phyloP scores from a whole-genome alignment of 495 filamentous ascomycete species.

The Pseudomonodictys pantanalensis region DNA sequence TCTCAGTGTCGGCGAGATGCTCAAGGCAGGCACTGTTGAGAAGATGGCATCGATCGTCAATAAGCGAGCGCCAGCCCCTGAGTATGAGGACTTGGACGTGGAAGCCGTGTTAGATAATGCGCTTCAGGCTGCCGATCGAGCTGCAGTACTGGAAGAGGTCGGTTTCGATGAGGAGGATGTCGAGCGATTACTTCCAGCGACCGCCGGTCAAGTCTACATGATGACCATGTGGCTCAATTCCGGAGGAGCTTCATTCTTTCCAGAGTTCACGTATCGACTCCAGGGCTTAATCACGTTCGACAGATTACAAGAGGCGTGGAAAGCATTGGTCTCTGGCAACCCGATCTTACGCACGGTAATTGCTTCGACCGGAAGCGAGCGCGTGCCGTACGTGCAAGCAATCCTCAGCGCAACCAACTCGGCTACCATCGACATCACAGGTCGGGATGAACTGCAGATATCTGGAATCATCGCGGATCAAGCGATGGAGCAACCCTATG shows the following conservation, averaged over 20 bases:
- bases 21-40: conserved; percentile 59
- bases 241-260: conserved; percentile 57
- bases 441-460: conserved; percentile 25
- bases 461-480: conserved; percentile 25
- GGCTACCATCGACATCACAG: conserved; percentile 16
- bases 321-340: conserved; percentile 49
- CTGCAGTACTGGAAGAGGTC: conserved; percentile 29
- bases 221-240: conserved; percentile 67
- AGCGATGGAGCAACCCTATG: conserved; percentile 30
- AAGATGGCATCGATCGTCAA: conserved; percentile 51
- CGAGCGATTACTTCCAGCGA: conserved; percentile 60
- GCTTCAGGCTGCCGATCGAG: conserved; percentile 40
- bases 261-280: conserved; percentile 56
- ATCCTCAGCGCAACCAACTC: conserved; percentile 37
- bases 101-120: conserved; percentile 37
- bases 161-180: conserved; percentile 44
- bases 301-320: conserved; percentile 52
- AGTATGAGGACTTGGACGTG: conserved; percentile 9
- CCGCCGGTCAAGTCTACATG: conserved; percentile 70
- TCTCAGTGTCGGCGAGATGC: conserved; percentile 62
- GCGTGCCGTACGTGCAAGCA: conserved; percentile 55
- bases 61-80: conserved; percentile 23
- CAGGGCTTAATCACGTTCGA: conserved; percentile 40
- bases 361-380: conserved; percentile 44
- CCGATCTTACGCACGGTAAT: conserved; percentile 64